These are phyloP conservation scores for Chrysochromulina tobinii DNA, from an alignment of 78 protist species.

Conservation along the genomic window DNA sequence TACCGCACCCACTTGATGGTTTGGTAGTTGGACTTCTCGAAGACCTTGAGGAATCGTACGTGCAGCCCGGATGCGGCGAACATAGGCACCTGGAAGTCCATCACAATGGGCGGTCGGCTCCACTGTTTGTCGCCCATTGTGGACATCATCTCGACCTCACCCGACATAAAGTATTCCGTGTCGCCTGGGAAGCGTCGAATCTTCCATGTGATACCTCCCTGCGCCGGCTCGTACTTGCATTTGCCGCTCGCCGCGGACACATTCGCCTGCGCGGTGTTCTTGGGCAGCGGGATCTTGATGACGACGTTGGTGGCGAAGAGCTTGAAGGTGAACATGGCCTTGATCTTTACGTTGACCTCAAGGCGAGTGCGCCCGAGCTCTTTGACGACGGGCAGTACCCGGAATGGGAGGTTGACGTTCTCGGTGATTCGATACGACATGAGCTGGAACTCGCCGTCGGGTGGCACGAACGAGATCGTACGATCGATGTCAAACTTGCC, in stretches of 20 bases:
- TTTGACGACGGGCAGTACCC: conserved; percentile 81
- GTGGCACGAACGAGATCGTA: conserved; percentile 94
- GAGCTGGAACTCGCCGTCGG: conserved; percentile 98
- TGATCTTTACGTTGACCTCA: conserved; percentile 73
- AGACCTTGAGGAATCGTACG: conserved; percentile 89
- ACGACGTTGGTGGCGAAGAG: conserved; percentile 42
- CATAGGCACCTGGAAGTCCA: conserved; percentile 97
- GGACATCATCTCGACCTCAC: conserved; percentile 83
- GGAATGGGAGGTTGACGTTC: conserved; percentile 89
- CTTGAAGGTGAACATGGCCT: conserved; percentile 6
- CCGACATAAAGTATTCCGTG: conserved; percentile 68
- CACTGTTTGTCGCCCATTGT: conserved; percentile 69
- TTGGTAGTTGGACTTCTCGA: conserved; percentile 71
- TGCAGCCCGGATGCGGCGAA: conserved; percentile 93
- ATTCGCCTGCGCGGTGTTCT: conserved; percentile 86
- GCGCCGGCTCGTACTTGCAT: conserved; percentile 90
- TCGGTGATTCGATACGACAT: conserved; percentile 96
- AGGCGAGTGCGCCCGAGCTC: conserved; percentile 89
- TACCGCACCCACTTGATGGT: conserved; percentile 97
- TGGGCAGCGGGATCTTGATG: conserved; percentile 86
- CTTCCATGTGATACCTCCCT: conserved; percentile 86
- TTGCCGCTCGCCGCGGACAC: conserved; percentile 75
- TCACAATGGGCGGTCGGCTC: conserved; percentile 91
- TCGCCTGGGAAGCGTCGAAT: conserved; percentile 69
- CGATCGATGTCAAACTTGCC: conserved; percentile 89